phyloP scores from a whole-genome alignment of 345 rosid species.

The Carallia brachiata region DNA sequence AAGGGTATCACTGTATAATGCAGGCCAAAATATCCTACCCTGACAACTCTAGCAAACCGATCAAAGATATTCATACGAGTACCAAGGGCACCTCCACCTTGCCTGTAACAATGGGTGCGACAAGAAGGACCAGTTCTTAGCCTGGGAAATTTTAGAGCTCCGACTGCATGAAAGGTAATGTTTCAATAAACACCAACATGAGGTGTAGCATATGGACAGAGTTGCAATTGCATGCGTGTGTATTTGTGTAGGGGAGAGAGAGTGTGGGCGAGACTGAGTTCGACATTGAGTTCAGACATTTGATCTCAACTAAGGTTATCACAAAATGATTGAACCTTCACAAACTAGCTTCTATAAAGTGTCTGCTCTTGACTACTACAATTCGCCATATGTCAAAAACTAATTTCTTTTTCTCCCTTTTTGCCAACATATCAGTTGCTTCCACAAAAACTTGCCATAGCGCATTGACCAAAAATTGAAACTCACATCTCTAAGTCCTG shows the following conservation, averaged over 20 bases:
- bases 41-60: constrained; percentile 66
- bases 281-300: no score
- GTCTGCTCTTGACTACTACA: not conserved
- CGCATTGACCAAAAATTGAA: not conserved
- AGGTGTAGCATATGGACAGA: not conserved
- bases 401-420: not conserved
- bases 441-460: not conserved
- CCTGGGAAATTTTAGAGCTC: constrained; percentile 15
- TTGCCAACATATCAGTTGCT: not conserved
- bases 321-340: no score
- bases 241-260: not conserved
- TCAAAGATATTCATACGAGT: constrained; percentile 64
- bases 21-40: constrained; percentile 39
- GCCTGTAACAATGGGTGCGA: constrained; percentile 34
- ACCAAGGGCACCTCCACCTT: constrained; percentile 53
- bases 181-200: not conserved
- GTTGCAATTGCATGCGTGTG: not conserved
- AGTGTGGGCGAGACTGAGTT: no score
- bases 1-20: not conserved
- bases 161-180: constrained; percentile 16
- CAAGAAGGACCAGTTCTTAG: constrained; percentile 8
- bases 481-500: not conserved
- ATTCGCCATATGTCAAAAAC: not conserved
- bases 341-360: not conserved
- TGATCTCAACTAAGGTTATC: no score